A percentile compares a stretch with the other conserved stretches of the same genome.
Evolutionary conservation across 257 asterid genomes (phyloP).

Genomic region (Petunia secreta): DNA sequence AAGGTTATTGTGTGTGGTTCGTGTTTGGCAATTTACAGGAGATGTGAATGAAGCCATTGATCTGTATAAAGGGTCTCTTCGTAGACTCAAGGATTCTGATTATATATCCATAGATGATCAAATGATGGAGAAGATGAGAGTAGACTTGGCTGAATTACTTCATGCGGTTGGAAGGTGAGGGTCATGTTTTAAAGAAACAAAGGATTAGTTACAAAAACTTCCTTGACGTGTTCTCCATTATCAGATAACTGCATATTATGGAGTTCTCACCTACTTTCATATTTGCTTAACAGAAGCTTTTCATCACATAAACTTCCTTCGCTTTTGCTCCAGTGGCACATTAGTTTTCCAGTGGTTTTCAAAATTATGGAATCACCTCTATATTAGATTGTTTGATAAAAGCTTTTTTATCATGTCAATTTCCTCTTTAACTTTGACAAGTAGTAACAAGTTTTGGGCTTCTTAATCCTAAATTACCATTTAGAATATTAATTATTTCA

Average conservation of each 20-base stretch:
- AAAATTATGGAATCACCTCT: not conserved
- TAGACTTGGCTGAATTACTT: constrained; percentile 89
- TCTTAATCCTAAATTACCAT: not conserved
- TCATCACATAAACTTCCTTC: not conserved
- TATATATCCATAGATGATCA: constrained; percentile 53
- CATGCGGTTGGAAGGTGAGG: constrained; percentile 83
- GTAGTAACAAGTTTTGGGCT: constrained; percentile 11
- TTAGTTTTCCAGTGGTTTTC: not conserved
- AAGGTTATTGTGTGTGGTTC: not conserved
- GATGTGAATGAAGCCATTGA: constrained; percentile 71
- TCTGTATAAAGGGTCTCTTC: constrained; percentile 65
- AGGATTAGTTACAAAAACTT: not conserved
- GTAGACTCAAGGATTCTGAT: constrained; percentile 52
- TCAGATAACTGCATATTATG: no score
- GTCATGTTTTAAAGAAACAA: not conserved
- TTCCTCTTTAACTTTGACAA: not conserved
- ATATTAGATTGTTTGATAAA: not conserved
- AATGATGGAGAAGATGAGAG: constrained; percentile 74
- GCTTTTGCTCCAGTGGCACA: not conserved
- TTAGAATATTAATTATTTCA: not conserved
- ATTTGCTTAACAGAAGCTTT: not conserved
- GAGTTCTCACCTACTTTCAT: no score
- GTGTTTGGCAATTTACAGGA: constrained; percentile 46
- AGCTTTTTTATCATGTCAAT: not conserved
- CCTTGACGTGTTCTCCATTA: not conserved